Base-by-base conservation (phyloP, 1,139 yeast species). In the Geotrichum klebahnii region DNA sequence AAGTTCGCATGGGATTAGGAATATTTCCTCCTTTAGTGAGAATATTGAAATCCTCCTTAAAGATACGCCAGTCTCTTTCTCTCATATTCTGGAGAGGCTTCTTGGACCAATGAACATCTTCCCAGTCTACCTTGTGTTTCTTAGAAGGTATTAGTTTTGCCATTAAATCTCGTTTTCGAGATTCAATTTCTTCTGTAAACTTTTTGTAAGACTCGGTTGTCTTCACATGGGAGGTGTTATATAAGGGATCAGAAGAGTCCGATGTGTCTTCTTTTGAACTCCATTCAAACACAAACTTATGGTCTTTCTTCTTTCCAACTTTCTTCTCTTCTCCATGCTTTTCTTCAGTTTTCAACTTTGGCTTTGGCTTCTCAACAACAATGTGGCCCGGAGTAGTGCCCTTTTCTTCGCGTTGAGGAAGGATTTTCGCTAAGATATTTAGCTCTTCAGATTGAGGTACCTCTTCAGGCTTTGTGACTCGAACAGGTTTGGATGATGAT, bases 11-110 rank as follows among this genome's bases (percentile, higher is more conserved):
- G 0, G 97, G 96, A 46, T 78, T 69, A 0, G 76, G 75, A 59
- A 74, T 53, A 0, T 67, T 55, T 54, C 71, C 72, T 5, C 90
- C 90, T 56, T 76, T 80, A 1, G 80, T 73, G 1, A 74, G 70
- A 24, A 90, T 88, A 55, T 76, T 77, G 63, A 72, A 86, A 59
- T 90, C 96, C 61, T 88, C 96, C 57, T 77, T 79, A 63, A 90
- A 73, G 44, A 88, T 84, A 54, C 97, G 74, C 97, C 97, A 92
- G 64, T 92, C 98, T 54, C 97, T 73, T 0, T 75, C 70, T 0
- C 78, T 77, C 98, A 92, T 89, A 42, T 78, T 75, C 0, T 67
- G 67, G 1, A 82, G 64, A 0, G 76, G 64, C 61, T 92, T 92
- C 44, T 80, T 73, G 0, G 79, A 68, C 97, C 97, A 92, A 57